phyloP scores from a whole-genome alignment of 2,329 filamentous ascomycete species.

The Clarireedia monteithiana region DNA sequence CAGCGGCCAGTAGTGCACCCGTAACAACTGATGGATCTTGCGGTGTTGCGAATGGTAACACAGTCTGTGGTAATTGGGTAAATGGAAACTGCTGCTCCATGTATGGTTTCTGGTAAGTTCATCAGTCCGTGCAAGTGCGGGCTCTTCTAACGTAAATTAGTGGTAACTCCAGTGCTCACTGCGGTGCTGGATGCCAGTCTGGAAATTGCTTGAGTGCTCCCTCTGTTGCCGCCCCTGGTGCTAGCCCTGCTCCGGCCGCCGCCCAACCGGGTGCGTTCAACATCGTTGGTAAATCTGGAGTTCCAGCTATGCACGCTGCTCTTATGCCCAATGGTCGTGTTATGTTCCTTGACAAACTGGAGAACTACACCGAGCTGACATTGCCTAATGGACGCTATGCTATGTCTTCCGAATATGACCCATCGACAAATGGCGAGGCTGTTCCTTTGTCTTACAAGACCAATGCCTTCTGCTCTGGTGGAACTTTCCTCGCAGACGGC shows the following conservation, averaged over 20 bases:
- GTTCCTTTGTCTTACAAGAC: conserved; percentile 43
- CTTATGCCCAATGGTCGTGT: conserved; percentile 51
- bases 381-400: conserved; percentile 47
- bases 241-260: conserved; percentile 36
- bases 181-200: conserved; percentile 48
- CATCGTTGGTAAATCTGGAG: conserved; percentile 47
- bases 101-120: conserved; percentile 44
- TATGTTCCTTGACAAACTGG: conserved; percentile 55
- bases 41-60: conserved; percentile 40
- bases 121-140: background rate
- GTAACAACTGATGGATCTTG: conserved; percentile 46
- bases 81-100: conserved; percentile 47
- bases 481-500: conserved; percentile 50
- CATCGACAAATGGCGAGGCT: conserved; percentile 36
- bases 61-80: conserved; percentile 44
- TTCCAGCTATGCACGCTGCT: conserved; percentile 56
- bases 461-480: conserved; percentile 55
- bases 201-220: conserved; percentile 40
- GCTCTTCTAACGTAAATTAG: conserved; percentile 19
- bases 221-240: conserved; percentile 26
- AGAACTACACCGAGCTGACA: conserved; percentile 51
- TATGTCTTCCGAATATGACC: conserved; percentile 53
- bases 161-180: conserved; percentile 39
- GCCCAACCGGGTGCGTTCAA: conserved; percentile 39
- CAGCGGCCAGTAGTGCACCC: conserved; percentile 25